These are phyloP conservation scores for Vitis amurensis DNA, from an alignment of 164 flowering plant genomes.

Conservation along the genomic window DNA sequence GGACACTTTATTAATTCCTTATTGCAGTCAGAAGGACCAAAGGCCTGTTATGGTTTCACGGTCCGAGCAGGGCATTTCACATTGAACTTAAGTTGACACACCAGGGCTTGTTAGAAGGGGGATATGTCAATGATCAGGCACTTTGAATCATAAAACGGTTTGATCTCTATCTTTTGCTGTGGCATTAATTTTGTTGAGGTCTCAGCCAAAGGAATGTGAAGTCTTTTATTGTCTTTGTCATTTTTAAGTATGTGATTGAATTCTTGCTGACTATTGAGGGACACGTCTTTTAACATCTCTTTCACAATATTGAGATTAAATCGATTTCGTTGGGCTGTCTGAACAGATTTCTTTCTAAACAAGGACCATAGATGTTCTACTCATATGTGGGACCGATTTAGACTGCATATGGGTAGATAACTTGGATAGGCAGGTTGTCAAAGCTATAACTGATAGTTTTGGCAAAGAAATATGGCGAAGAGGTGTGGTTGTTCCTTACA, in stretches of 20 bases:
- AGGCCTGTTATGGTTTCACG: slow-evolving; percentile 87
- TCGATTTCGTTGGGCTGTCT: slow-evolving; percentile 3
- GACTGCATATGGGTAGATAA: slow-evolving; percentile 94
- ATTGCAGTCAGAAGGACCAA: slow-evolving; percentile 76
- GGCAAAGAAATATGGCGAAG: slow-evolving; percentile 90
- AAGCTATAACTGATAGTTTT: slow-evolving; percentile 81
- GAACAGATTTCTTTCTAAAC: slow-evolving; percentile 85
- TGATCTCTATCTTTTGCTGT: slow-evolving; percentile 8
- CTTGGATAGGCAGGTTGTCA: slow-evolving; percentile 82
- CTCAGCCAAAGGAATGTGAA: neutral
- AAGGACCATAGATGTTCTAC: slow-evolving; percentile 92
- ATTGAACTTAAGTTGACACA: slow-evolving; percentile 84
- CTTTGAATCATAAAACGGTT: slow-evolving; percentile 84
- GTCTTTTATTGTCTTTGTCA: neutral
- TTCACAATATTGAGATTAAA: neutral
- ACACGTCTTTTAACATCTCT: neutral
- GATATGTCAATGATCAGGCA: slow-evolving; percentile 80
- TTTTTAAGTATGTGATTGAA: neutral
- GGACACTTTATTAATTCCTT: neutral
- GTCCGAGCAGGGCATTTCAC: slow-evolving; percentile 75
- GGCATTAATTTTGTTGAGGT: no score
- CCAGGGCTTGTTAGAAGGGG: slow-evolving; percentile 97
- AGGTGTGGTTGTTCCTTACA: slow-evolving; percentile 77
- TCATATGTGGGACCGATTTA: slow-evolving; percentile 93
- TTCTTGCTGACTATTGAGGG: neutral